Base-by-base conservation (phyloP, 2,329 filamentous ascomycete species). In the Diatrype stigma region DNA sequence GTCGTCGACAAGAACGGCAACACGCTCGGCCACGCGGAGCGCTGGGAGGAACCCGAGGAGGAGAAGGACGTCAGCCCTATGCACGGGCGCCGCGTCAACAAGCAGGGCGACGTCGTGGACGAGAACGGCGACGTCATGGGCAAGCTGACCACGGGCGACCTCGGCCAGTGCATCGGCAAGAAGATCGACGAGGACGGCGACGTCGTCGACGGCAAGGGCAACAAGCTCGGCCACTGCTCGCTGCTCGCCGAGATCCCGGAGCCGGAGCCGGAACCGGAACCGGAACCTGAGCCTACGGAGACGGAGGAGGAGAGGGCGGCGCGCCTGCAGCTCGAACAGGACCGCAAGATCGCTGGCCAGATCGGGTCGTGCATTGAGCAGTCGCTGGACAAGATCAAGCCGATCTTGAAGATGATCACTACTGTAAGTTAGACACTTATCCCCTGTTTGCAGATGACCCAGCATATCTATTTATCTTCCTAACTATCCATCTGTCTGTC, bases 401-500 rank as follows among this genome's bases (percentile, higher is more conserved):
- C 91, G 10, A 84, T 96, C 64, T 88, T 89, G 77, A 90, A 89
- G 73, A 81, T 90, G 75, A 96, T 96, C 69, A 88, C 83, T 4
- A 86, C 91, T 56, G 85, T 87, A 78, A 69, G 78, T 67, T 21
- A 28, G 3, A 12, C n/a, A n/a, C n/a, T 22, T 37, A 37, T 37
- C 6, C n/a, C 26, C 10, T n/a, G n/a, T n/a, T n/a, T n/a, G n/a
- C n/a, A n/a, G n/a, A n/a, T n/a, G n/a, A n/a, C n/a, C n/a, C n/a
- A n/a, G n/a, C n/a, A n/a, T n/a, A n/a, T n/a, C n/a, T n/a, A n/a
- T n/a, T n/a, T n/a, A n/a, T n/a, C n/a, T n/a, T n/a, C n/a, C n/a
- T n/a, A n/a, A n/a, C n/a, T n/a, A n/a, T n/a, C n/a, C n/a, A n/a
- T n/a, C n/a, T n/a, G n/a, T n/a, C n/a, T n/a, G n/a, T n/a, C n/a